Conservation (phyloP, 1,284 basidiomycete species). For the Phlebopus sp. region DNA sequence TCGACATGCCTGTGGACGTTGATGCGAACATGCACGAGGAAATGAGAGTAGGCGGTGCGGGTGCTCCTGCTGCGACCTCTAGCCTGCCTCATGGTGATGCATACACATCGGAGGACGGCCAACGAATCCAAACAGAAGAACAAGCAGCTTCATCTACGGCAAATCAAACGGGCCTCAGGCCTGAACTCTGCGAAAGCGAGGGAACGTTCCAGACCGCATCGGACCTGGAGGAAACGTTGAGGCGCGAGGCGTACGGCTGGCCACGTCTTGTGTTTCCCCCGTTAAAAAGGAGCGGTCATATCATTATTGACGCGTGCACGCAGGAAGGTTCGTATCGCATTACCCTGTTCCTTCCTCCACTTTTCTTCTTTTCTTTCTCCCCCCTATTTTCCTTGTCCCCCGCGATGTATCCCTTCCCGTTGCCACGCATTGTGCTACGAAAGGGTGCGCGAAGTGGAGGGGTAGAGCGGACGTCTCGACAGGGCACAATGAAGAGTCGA, state of each 20-base stretch:
- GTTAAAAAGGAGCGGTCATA: constrained; percentile 88
- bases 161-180: constrained; percentile 4
- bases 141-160: constrained; percentile 14
- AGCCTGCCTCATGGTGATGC: constrained; percentile 28
- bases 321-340: constrained; percentile 56
- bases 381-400: constrained; percentile 7
- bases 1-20: constrained; percentile 44
- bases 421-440: background rate
- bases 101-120: constrained; percentile 13
- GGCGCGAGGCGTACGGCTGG: constrained; percentile 78
- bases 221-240: constrained; percentile 48
- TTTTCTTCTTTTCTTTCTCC: no score
- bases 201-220: constrained; percentile 16
- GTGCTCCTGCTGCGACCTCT: constrained; percentile 14
- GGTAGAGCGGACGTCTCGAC: no score
- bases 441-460: background rate
- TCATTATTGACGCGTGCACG: constrained; percentile 90
- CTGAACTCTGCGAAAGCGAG: constrained; percentile 1
- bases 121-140: constrained; percentile 14
- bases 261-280: constrained; percentile 90
- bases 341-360: background rate
- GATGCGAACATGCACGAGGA: constrained; percentile 15
- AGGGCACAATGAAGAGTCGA: no score
- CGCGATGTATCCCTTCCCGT: constrained; percentile 5
- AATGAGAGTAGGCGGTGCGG: constrained; percentile 12